A percentile compares a stretch with the other conserved stretches of the same genome.
These are phyloP conservation scores for Blastomyces gilchristii DNA, from an alignment of 2,329 filamentous ascomycete genomes.

Conservation along the genomic window DNA sequence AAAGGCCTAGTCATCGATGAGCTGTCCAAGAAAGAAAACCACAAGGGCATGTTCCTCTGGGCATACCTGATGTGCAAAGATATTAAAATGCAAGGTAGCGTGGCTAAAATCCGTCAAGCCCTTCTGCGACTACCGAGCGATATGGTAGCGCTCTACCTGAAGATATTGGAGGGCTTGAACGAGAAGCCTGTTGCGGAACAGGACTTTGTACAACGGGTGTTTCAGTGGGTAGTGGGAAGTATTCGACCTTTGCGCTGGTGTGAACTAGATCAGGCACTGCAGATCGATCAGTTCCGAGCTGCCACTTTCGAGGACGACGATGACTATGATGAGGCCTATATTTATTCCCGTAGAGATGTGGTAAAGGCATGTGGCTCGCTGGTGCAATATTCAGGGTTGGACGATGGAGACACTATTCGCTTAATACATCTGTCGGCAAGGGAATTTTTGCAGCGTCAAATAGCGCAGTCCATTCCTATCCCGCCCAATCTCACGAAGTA, in stretches of 20 bases:
- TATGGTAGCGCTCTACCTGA: constrained; percentile 6
- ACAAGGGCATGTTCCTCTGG: constrained; percentile 10
- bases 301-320: constrained; percentile 8
- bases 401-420: constrained; percentile 11
- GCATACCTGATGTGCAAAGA: constrained; percentile 10
- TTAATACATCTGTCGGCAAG: constrained; percentile 10
- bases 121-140: not conserved
- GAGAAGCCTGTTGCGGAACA: constrained; percentile 6
- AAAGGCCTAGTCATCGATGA: constrained; percentile 5
- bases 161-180: constrained; percentile 8
- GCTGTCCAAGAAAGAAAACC: constrained; percentile 8
- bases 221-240: constrained; percentile 10
- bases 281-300: constrained; percentile 6
- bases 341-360: constrained; percentile 10
- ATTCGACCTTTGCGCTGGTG: constrained; percentile 9
- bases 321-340: constrained; percentile 6
- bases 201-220: constrained; percentile 7
- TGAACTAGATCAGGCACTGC: constrained; percentile 8
- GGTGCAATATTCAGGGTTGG: constrained; percentile 9
- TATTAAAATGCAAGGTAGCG: constrained; percentile 6
- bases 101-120: not conserved
- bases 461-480: constrained; percentile 1
- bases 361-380: constrained; percentile 9
- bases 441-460: constrained; percentile 8
- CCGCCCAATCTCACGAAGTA: constrained; percentile 3